Base-by-base conservation (phyloP, 495 filamentous ascomycete genomes). In the Niebla homalea region DNA sequence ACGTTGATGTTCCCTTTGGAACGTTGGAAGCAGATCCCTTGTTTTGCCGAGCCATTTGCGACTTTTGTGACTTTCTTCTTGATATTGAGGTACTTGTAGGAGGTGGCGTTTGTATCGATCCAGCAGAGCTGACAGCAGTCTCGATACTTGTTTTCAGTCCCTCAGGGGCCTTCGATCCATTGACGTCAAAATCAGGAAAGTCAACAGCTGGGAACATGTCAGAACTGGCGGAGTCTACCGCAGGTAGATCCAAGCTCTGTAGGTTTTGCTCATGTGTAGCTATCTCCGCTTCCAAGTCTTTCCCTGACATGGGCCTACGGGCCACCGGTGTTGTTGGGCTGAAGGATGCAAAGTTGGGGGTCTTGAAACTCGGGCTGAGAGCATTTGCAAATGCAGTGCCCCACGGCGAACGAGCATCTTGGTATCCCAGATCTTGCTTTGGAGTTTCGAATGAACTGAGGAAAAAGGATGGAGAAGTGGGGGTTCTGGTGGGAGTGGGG, bases 401-500 rank as follows among this genome's bases (percentile, higher is more conserved):
- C 71, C 71, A 75, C 48, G 69, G 76, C 45, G 73, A 68, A 39
- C 67, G 63, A 26, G 71, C 68, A 49, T 74, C 73, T 55, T 70
- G 71, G 53, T 71, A 73, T 53, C 69, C 72, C 10, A 69, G 71
- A 50, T 75, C 72, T 57, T 73, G 69, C 61, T 80, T 83, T 18
- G 83, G 81, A 14, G 83, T 86, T 51, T 80, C 76, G 62, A 86
- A 83, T 48, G 76, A 67, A 36, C 73, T 70, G 57, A 72, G 78
- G 57, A 77, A 77, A 42, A 85, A 81, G 36, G 69, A 65, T 49
- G 73, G 60, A 42, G 81, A 81, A 21, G 73, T 84, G 53, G 84
- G 83, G 38, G 83, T 87, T 65, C 77, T 80, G 60, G 79, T 83
- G 20, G 84, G 84, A 50, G 84, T 87, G 48, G 81, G 81, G 63